Base-by-base conservation (phyloP, 2,329 filamentous ascomycete species). In the Cordyceps fumosorosea region DNA sequence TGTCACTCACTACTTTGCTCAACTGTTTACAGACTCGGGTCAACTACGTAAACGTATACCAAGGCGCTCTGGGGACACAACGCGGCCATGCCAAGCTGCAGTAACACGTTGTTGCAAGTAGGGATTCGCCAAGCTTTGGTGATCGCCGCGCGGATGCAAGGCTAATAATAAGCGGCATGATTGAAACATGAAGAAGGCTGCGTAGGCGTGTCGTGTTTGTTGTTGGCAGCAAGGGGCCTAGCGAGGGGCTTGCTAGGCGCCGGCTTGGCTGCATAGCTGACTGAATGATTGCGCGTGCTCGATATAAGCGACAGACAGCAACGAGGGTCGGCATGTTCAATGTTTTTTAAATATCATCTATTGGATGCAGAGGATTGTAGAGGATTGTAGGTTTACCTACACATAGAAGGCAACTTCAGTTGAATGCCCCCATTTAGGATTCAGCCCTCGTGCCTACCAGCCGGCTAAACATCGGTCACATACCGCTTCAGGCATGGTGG, bases 391-490 rank as follows among this genome's bases (percentile, higher is more conserved):
- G 8, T 37, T 37, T 12, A 37, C 34, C 34, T 40, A 26, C 29
- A 29, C 1, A 29, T 7, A 29, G 29, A 29, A 7, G 29, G 29
- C 29, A 29, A 7, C 29, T 29, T 29, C 29, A 8, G 16, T 22
- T 20, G n/a, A 24, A 22, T 22, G 44, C 44, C 44, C 44, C 44
- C 44, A 47, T 5, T 47, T 47, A 47, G 44, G 44, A 47, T 47
- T 22, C 44, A 74, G 72, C 72, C 72, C 72, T 74, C 65, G 64
- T 65, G 62, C 60, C 65, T 65, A 63, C 60, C 63, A 22, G 48
- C 56, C 71, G 72, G 71, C 56, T 74, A 72, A 74, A 72, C 45
- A 37, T 64, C 72, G 72, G 72, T 3, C 8, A 26, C 20, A 22
- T 0, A 62, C 65, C 2, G 24, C 66, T 70, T 50, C 53, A 54